Percentiles rank a stretch among this genome's conserved stretches.
phyloP scores from a whole-genome alignment of 1,284 basidiomycete species.

The Phellopilus nigrolimitatus region DNA sequence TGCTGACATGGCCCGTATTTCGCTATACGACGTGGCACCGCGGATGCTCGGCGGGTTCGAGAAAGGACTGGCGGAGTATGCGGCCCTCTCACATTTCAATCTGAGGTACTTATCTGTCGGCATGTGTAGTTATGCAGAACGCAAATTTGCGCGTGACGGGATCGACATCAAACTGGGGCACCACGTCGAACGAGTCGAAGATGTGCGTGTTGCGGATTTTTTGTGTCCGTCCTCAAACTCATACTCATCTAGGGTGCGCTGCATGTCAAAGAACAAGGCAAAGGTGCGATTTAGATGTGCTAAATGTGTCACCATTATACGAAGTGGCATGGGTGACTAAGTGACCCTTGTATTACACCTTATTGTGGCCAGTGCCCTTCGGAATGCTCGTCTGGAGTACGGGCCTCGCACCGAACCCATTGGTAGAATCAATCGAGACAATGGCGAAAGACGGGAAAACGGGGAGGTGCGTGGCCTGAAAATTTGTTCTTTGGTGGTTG shows the following conservation, averaged over 20 bases:
- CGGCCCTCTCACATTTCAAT: not conserved
- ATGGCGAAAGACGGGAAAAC: constrained; percentile 61
- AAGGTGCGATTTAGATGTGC: too few species aligned
- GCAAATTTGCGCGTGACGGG: constrained; percentile 73
- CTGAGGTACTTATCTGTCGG: constrained; percentile 14
- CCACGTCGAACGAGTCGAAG: constrained; percentile 75
- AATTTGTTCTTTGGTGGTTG: not conserved
- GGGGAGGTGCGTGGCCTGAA: constrained; percentile 41
- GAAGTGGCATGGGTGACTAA: not conserved
- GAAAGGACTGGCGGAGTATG: constrained; percentile 24
- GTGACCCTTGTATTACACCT: not conserved
- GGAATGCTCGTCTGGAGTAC: constrained; percentile 87
- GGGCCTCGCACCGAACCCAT: constrained; percentile 75
- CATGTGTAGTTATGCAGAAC: constrained; percentile 55
- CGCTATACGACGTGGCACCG: constrained; percentile 77
- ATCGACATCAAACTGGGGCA: constrained; percentile 74
- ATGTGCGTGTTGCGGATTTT: constrained; percentile 38
- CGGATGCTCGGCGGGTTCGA: constrained; percentile 77
- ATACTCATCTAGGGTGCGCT: constrained; percentile 43
- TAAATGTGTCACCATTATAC: constrained; percentile 16
- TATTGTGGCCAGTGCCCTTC: constrained; percentile 51
- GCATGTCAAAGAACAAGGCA: constrained; percentile 60
- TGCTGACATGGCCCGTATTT: constrained; percentile 61
- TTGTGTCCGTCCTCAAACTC: constrained; percentile 30
- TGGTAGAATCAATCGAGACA: constrained; percentile 58